Conservation (phyloP, 1,139 yeast genomes). For the Candida neerlandica region DNA sequence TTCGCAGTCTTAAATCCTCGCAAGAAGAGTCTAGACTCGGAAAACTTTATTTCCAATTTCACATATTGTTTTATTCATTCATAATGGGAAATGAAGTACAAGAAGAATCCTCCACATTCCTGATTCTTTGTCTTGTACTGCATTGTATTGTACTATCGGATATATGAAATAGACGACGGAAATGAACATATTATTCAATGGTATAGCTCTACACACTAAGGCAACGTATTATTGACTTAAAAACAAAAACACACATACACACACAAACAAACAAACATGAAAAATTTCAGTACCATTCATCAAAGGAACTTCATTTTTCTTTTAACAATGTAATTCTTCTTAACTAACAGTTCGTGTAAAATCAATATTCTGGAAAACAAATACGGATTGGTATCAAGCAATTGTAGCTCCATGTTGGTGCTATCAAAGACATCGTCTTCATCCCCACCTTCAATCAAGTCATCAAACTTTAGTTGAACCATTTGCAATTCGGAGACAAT, state of each 20-base stretch:
- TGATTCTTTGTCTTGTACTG: neutral
- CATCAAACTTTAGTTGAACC: constrained; percentile 2
- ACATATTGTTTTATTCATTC: neutral
- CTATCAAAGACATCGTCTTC: neutral
- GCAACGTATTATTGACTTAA: neutral
- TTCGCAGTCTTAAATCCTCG: too few relatives aligned
- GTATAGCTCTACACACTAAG: neutral
- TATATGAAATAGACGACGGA: constrained; percentile 1
- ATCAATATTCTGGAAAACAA: neutral
- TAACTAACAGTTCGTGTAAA: neutral
- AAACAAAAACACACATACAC: neutral
- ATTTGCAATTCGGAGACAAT: constrained; percentile 1
- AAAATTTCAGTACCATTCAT: neutral
- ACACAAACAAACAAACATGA: neutral
- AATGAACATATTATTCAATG: neutral
- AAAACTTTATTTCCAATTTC: neutral
- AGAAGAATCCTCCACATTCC: neutral
- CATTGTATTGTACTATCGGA: neutral
- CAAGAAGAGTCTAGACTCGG: too few relatives aligned
- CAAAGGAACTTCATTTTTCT: neutral
- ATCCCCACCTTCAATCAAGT: neutral
- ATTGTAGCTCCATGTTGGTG: neutral
- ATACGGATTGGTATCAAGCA: neutral
- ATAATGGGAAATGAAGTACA: neutral
- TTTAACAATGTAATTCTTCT: neutral